Base-by-base conservation (phyloP, 768 basidiomycete genomes). In the Lactarius tabidus region DNA sequence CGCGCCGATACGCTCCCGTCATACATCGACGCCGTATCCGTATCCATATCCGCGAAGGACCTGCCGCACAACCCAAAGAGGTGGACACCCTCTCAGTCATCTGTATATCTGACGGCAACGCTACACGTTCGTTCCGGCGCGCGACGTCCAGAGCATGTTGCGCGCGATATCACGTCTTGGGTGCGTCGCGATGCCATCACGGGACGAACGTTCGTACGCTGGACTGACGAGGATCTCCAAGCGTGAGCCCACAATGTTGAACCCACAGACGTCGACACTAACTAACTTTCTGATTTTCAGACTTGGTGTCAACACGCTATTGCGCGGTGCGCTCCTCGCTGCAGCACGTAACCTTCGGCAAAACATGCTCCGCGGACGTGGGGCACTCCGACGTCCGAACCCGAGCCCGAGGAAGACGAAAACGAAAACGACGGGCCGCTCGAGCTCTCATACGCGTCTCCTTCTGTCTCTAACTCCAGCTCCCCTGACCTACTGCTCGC, bases 1-100 rank as follows among this genome's bases (percentile, higher is more conserved):
- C 77, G 79, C 55, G 77, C 81, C 1, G 80, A 82, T 18, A 80
- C 80, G 1, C 73, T 81, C 9, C 78, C 79, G 2, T 70, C 75
- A 59, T 15, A 61, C 69, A 57, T 64, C 61, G 31, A 61, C 26
- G 28, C 52, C 61, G 48, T 48, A 60, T 36, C 62, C 63, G 48
- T n/a, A n/a, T n/a, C 65, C 52, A 65, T 63, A 59, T 60, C 71
- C 23, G 67, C 66, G n/a, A 72, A 76, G 15, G 74, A 78, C 0
- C 71, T 86, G 18, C 83, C 85, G 26, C 73, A 75, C 5, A 85
- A 89, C 65, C 89, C 89, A 6, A 88, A 87, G 71, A 67, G 74
- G 15, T 91, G 90, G 90, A 82, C 80, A 0, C 79, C 85, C 0
- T 75, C 80, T 6, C 81, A 91, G 63, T 77, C 90, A 14, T 74